Evolutionary conservation across 495 filamentous ascomycete species (phyloP), one percentile per base, ranked within the genome.

Genomic region (Trichoderma parareesei): DNA sequence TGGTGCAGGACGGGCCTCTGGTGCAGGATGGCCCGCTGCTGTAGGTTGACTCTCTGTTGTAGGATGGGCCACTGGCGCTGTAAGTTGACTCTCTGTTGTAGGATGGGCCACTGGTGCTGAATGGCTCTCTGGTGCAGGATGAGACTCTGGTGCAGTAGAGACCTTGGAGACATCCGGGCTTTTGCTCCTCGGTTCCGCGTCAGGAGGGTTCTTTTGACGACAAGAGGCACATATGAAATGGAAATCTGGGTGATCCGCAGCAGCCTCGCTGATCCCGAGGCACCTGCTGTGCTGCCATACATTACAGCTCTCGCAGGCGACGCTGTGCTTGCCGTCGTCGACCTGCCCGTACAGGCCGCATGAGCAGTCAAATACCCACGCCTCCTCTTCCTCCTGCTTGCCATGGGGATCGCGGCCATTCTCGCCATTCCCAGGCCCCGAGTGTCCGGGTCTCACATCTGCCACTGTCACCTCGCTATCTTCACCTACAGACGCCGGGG

Each of bases 231-330:
- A 98, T 62, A 97, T 78, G 72, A 96, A 97, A 64, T 90, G 87
- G 72, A 96, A 97, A 68, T 95, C 89, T 13, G 93, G 90, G 57
- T 86, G 79, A 63, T 96, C 91, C 6, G 91, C 93, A 65, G 90
- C 88, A 57, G 81, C 79, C 65, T 91, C 82, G 11, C 81, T 81
- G 65, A 98, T 90, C 40, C 87, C 89, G 61, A 96, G 85, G 70
- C 94, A 98, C 60, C 87, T 88, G 78, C 90, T 93, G 70, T 97
- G 94, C 72, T 97, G 93, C 94, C 94, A 98, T 20, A 96, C 87
- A 72, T 89, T 94, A 80, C 94, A 98, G 60, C 82, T 87, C 70
- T 98, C 94, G 73, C 94, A 98, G n/a, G 92, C 88, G 65, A 98
- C 85, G 72, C 90, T 96, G 73, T 96, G 91, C 2, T 90, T 87